These are phyloP conservation scores for Mycena filopes DNA, from an alignment of 768 basidiomycete species.

Conservation along the genomic window DNA sequence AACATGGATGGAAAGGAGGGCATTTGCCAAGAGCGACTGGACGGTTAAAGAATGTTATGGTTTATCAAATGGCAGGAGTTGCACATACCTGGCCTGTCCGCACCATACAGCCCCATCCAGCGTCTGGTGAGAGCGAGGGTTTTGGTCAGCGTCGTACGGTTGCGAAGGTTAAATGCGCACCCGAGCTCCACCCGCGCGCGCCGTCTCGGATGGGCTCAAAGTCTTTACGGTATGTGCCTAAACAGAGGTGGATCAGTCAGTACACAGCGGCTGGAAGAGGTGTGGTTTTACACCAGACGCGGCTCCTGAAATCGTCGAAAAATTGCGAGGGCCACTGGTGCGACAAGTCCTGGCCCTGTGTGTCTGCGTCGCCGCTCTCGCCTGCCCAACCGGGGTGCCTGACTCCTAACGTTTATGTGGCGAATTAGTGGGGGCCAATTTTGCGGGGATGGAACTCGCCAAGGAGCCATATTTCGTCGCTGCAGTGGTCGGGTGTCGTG, in stretches of 20 bases:
- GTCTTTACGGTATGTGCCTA: slow-evolving; percentile 54
- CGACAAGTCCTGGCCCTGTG: slow-evolving; percentile 19
- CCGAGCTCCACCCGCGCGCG: slow-evolving; percentile 82
- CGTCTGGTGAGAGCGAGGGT: slow-evolving; percentile 50
- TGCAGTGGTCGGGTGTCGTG: slow-evolving; percentile 22
- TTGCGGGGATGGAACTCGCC: slow-evolving; percentile 15
- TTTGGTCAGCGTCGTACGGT: no score
- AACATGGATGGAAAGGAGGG: slow-evolving; percentile 78
- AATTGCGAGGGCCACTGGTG: slow-evolving; percentile 32
- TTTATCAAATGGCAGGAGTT: no score
- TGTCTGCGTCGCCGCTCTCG: slow-evolving; percentile 12
- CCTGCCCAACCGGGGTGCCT: slow-evolving; percentile 23
- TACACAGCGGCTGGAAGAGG: no score
- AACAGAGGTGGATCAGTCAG: no score
- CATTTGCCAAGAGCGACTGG: slow-evolving; percentile 87
- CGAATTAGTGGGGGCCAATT: slow-evolving; percentile 26
- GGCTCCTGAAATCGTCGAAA: slow-evolving; percentile 33
- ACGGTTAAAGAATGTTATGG: no score
- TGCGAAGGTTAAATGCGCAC: no score
- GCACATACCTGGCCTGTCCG: slow-evolving; percentile 89
- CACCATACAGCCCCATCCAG: slow-evolving; percentile 94
- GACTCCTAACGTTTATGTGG: slow-evolving; percentile 6
- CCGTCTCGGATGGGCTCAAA: slow-evolving; percentile 68
- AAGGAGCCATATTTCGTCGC: slow-evolving; percentile 27
- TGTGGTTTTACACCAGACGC: slow-evolving; percentile 48